Evolutionary conservation across 1,284 basidiomycete species (phyloP).

Genomic region (Bondarzewia mesenterica): DNA sequence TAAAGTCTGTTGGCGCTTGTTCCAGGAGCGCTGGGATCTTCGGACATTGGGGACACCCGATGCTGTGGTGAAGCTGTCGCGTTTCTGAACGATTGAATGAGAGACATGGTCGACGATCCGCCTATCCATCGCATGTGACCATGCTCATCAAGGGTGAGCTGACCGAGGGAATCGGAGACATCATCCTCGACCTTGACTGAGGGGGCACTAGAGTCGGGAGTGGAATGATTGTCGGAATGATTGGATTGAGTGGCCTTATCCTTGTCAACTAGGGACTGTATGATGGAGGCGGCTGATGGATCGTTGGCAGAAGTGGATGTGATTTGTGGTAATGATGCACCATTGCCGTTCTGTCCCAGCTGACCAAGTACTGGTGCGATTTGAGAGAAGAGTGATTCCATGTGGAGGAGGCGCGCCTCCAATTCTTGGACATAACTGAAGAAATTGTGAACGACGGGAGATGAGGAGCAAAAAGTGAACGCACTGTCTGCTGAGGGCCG

Average conservation of each 20-base stretch:
- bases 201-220: slow-evolving; percentile 24
- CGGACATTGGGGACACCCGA: slow-evolving; percentile 74
- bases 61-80: slow-evolving; percentile 66
- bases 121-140: slow-evolving; percentile 91
- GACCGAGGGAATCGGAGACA: slow-evolving; percentile 75
- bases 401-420: slow-evolving; percentile 73
- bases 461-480: slow-evolving; percentile 23
- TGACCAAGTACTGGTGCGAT: slow-evolving; percentile 70
- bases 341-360: slow-evolving; percentile 34
- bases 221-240: slow-evolving; percentile 24
- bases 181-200: slow-evolving; percentile 61
- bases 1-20: slow-evolving; percentile 57
- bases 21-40: slow-evolving; percentile 64
- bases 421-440: slow-evolving; percentile 80
- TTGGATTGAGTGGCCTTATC: slow-evolving; percentile 20
- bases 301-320: slow-evolving; percentile 15
- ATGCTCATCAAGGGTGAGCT: slow-evolving; percentile 81
- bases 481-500: slow-evolving; percentile 77
- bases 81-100: slow-evolving; percentile 81
- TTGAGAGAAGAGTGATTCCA: slow-evolving; percentile 75
- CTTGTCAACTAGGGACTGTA: slow-evolving; percentile 21
- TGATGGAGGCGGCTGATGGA: slow-evolving; percentile 12
- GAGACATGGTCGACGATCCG: slow-evolving; percentile 83
- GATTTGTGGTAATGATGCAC: slow-evolving; percentile 14
- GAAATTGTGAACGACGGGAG: slow-evolving; percentile 11